phyloP scores from a whole-genome alignment of 306 rosid genomes.

The Herpetospermum pedunculosum region DNA sequence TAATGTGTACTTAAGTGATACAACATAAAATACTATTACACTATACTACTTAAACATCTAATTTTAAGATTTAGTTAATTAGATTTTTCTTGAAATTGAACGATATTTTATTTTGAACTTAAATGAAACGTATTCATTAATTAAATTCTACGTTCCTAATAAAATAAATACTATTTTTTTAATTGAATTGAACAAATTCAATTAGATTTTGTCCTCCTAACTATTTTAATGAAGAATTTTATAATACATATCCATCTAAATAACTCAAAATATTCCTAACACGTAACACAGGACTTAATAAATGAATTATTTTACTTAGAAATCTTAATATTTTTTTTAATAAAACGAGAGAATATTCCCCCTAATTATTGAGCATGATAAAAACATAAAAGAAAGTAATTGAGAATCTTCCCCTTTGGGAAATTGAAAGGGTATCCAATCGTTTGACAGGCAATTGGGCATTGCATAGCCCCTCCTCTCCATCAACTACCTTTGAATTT shows the following conservation, averaged over 20 bases:
- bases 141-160: too few relatives aligned
- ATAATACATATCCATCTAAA: background rate
- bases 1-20: too few relatives aligned
- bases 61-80: too few relatives aligned
- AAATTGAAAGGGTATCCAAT: conserved; percentile 7
- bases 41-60: too few relatives aligned
- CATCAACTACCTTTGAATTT: background rate
- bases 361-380: background rate
- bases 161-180: background rate
- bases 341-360: background rate
- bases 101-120: too few relatives aligned
- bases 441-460: background rate
- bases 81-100: too few relatives aligned
- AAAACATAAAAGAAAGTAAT: background rate
- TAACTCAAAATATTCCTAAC: background rate
- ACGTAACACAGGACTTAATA: background rate
- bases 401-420: conserved; percentile 6
- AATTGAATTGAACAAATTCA: background rate
- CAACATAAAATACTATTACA: too few relatives aligned
- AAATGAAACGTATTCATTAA: too few relatives aligned
- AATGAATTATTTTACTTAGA: background rate
- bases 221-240: background rate
- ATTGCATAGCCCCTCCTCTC: background rate
- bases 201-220: background rate
- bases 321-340: background rate